A percentile compares a stretch with the other conserved stretches of the same genome.
phyloP scores from a whole-genome alignment of 2,329 filamentous ascomycete genomes.

The Simplicillium aogashimaense region DNA sequence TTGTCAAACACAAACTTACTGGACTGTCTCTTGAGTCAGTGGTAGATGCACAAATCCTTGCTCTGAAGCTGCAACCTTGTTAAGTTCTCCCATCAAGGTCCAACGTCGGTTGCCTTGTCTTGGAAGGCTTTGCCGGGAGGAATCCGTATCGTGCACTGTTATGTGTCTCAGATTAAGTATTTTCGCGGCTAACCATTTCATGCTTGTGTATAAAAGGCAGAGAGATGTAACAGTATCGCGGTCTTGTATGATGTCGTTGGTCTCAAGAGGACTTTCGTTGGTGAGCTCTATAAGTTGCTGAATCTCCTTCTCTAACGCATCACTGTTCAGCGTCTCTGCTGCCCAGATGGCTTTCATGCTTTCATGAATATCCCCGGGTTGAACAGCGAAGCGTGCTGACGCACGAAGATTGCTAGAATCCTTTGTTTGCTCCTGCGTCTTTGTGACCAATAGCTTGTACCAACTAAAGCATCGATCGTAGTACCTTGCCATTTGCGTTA shows the following conservation, averaged over 20 bases:
- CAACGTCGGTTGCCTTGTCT: conserved; percentile 62
- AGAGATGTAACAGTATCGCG: conserved; percentile 76
- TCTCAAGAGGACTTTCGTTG: conserved; percentile 53
- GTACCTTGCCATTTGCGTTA: conserved; percentile 86
- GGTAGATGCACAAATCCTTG: conserved; percentile 69
- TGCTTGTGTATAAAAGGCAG: conserved; percentile 88
- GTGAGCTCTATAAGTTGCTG: conserved; percentile 45
- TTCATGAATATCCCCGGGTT: conserved; percentile 62
- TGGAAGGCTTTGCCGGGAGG: conserved; percentile 42
- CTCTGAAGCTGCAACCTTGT: conserved; percentile 43
- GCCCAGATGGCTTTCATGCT: conserved; percentile 59
- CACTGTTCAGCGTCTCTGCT: conserved; percentile 33
- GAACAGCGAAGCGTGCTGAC: conserved; percentile 62
- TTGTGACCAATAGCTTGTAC: conserved; percentile 77
- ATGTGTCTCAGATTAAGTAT: conserved; percentile 75
- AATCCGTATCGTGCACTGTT: conserved; percentile 61
- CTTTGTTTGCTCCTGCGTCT: conserved; percentile 46
- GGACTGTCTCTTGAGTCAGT: conserved; percentile 74
- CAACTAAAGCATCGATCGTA: conserved; percentile 86
- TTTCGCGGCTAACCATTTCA: conserved; percentile 92
- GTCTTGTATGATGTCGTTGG: conserved; percentile 81
- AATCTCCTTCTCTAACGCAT: conserved; percentile 55
- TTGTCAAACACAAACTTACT: conserved; percentile 38
- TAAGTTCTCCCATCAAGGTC: conserved; percentile 65
- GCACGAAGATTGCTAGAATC: conserved; percentile 49